Percentiles rank a stretch among this genome's conserved stretches.
These are phyloP conservation scores for Apiospora sp. DNA, from an alignment of 2,329 filamentous ascomycete species.

Conservation along the genomic window DNA sequence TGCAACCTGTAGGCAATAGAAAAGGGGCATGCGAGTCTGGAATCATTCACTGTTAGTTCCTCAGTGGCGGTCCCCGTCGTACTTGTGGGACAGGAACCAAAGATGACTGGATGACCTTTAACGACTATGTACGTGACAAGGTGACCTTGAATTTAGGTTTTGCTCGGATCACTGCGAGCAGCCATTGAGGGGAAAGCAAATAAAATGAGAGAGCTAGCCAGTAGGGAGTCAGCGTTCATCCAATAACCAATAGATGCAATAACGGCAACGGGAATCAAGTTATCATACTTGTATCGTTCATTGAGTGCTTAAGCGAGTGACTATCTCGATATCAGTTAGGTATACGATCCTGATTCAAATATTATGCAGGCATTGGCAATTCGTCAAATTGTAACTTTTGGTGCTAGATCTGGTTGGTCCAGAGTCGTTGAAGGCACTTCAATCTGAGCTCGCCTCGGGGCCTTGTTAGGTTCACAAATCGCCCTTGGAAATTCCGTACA, in stretches of 20 bases:
- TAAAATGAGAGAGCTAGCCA: neutral
- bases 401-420: too few relatives aligned
- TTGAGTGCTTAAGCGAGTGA: too few relatives aligned
- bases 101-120: neutral
- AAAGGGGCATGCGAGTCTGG: neutral
- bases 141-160: conserved; percentile 9
- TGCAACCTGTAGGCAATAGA: neutral
- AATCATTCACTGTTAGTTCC: conserved; percentile 1
- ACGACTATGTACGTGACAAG: neutral
- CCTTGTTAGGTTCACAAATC: neutral
- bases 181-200: neutral
- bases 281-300: too few relatives aligned
- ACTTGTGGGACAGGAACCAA: neutral
- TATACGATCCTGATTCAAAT: too few relatives aligned
- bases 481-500: neutral
- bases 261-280: too few relatives aligned
- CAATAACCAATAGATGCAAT: too few relatives aligned
- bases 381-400: too few relatives aligned
- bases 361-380: too few relatives aligned
- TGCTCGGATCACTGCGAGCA: conserved; percentile 1
- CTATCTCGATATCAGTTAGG: too few relatives aligned
- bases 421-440: too few relatives aligned
- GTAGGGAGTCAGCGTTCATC: neutral
- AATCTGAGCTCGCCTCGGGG: neutral
- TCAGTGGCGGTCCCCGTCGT: neutral